Evolutionary conservation across 805 yeast genomes (phyloP).

Genomic region (Saccharomycopsis malanga): DNA sequence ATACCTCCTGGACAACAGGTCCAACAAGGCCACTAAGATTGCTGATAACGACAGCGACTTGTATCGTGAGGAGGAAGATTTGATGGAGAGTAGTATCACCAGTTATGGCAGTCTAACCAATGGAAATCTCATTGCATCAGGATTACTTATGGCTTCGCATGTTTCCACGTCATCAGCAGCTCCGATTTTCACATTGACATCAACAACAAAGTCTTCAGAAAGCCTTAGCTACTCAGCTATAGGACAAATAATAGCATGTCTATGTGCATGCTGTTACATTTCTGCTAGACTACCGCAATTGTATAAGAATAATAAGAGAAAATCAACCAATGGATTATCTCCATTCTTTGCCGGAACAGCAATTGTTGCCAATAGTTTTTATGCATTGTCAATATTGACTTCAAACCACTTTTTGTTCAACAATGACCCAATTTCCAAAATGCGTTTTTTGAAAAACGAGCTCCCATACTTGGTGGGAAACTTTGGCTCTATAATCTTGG

Average conservation of each 20-base stretch:
- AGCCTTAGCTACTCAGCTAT: constrained; percentile 20
- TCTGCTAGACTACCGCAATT: constrained; percentile 82
- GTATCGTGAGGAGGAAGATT: background rate
- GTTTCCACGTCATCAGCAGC: background rate
- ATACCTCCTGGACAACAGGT: constrained; percentile 26
- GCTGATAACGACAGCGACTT: constrained; percentile 8
- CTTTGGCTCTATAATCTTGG: constrained; percentile 78
- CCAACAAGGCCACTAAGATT: constrained; percentile 14
- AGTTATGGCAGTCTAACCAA: constrained; percentile 10
- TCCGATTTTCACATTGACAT: background rate
- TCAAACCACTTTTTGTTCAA: constrained; percentile 44
- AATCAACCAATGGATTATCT: constrained; percentile 82
- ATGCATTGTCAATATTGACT: constrained; percentile 65
- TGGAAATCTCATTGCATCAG: background rate
- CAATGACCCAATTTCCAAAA: constrained; percentile 30
- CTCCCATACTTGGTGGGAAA: constrained; percentile 81
- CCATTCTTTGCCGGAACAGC: constrained; percentile 61
- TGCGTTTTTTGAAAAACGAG: constrained; percentile 54
- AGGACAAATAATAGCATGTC: constrained; percentile 63
- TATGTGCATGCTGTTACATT: constrained; percentile 67
- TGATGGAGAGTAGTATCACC: constrained; percentile 11
- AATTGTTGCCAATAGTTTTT: constrained; percentile 66
- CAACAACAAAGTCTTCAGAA: background rate
- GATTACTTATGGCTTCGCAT: background rate
- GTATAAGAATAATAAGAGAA: constrained; percentile 63